Percentiles rank a stretch among this genome's conserved stretches.
Conservation (phyloP, 1,139 yeast genomes). For the Yamadazyma diddensiae region DNA sequence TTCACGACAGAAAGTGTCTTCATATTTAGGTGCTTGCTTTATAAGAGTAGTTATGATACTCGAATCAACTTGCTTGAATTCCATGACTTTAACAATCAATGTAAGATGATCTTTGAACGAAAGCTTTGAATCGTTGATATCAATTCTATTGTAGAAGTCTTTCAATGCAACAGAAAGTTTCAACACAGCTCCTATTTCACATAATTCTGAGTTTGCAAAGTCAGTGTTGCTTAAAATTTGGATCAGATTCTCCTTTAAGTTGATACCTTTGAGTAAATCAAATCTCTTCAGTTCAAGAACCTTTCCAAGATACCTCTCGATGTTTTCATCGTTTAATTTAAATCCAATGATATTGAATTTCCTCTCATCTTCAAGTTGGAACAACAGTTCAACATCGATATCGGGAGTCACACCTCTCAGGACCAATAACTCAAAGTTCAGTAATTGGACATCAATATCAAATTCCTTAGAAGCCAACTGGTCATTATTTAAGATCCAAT, state of each 20-base stretch:
- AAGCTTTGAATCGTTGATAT: slow-evolving; percentile 1
- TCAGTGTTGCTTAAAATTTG: background rate
- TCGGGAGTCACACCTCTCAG: slow-evolving; percentile 5
- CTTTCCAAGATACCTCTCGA: slow-evolving; percentile 4
- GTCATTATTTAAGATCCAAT: slow-evolving; percentile 16
- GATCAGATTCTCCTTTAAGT: slow-evolving; percentile 2
- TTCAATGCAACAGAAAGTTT: slow-evolving; percentile 2
- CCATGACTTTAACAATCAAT: slow-evolving; percentile 4
- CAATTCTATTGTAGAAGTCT: slow-evolving; percentile 3
- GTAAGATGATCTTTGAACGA: slow-evolving; percentile 2
- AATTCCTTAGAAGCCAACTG: slow-evolving; percentile 12
- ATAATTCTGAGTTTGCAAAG: slow-evolving; percentile 2
- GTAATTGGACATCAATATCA: slow-evolving; percentile 5
- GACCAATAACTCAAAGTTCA: slow-evolving; percentile 9
- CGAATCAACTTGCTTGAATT: background rate
- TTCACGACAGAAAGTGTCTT: slow-evolving; percentile 6
- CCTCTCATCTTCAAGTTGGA: slow-evolving; percentile 4
- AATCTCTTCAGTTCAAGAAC: slow-evolving; percentile 6
- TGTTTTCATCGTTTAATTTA: slow-evolving; percentile 7
- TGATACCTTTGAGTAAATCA: slow-evolving; percentile 8
- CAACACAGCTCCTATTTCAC: slow-evolving; percentile 6
- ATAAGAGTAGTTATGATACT: slow-evolving; percentile 3
- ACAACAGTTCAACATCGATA: slow-evolving; percentile 10
- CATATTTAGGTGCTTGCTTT: slow-evolving; percentile 3
- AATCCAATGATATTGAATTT: slow-evolving; percentile 8